Conservation (phyloP, 495 filamentous ascomycete species). For the Penicillium goetzii region DNA sequence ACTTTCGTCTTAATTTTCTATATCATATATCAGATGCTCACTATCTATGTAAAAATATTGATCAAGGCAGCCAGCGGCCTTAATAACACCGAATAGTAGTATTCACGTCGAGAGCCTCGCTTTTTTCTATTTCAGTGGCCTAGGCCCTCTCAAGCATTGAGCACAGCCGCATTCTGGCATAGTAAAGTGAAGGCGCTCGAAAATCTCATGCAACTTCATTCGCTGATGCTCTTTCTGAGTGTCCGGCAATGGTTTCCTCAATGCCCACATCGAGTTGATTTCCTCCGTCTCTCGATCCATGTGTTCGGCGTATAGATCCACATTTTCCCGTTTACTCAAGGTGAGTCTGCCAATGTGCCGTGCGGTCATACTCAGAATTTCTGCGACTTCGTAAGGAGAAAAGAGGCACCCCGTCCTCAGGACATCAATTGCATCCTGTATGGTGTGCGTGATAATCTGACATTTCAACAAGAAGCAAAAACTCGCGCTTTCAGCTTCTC, state of each 20-base stretch:
- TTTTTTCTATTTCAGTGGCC: not conserved
- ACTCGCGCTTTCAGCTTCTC: not conserved
- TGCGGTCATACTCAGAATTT: slow-evolving; percentile 9
- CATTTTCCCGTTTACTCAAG: slow-evolving; percentile 1
- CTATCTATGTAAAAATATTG: no score
- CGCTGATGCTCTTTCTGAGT: not conserved
- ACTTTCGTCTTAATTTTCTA: no score
- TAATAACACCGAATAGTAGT: not conserved
- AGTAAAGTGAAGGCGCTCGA: slow-evolving; percentile 6
- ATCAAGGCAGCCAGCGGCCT: no score
- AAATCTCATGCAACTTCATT: not conserved
- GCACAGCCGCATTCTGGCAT: not conserved
- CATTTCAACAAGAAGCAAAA: slow-evolving; percentile 5
- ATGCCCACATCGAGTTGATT: not conserved
- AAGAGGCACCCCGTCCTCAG: not conserved
- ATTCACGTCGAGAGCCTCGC: not conserved
- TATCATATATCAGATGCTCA: no score
- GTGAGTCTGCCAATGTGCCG: slow-evolving; percentile 3
- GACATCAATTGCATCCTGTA: not conserved
- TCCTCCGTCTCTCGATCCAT: not conserved
- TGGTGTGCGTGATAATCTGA: slow-evolving; percentile 7
- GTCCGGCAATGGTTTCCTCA: not conserved
- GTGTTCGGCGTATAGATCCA: slow-evolving; percentile 5
- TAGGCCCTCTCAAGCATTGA: not conserved
- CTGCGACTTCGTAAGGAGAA: not conserved